phyloP scores from a whole-genome alignment of 768 basidiomycete genomes.

The Trametes villosa region DNA sequence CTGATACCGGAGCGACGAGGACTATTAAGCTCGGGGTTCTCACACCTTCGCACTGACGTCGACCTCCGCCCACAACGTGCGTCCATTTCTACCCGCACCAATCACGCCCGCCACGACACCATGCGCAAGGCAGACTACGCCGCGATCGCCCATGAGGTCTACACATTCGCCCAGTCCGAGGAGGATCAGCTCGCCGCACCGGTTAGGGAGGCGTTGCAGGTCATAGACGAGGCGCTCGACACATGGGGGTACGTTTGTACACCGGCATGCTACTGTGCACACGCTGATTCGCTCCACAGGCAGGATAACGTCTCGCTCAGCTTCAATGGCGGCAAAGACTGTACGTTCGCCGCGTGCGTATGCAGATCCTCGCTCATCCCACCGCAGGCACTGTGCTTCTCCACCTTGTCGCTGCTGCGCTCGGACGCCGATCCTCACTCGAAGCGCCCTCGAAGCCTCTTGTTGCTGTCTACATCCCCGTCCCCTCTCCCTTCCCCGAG shows the following conservation, averaged over 20 bases:
- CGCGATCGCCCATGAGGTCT: slow-evolving; percentile 61
- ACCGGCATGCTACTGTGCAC: background rate
- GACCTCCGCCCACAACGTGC: too few species aligned
- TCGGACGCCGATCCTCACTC: slow-evolving; percentile 53
- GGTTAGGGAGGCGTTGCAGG: slow-evolving; percentile 79
- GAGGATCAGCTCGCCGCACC: slow-evolving; percentile 58
- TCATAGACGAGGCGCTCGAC: slow-evolving; percentile 79
- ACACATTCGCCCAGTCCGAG: slow-evolving; percentile 56
- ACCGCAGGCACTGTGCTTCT: slow-evolving; percentile 90
- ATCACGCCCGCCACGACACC: background rate
- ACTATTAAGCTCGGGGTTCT: too few species aligned
- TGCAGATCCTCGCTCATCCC: too few species aligned
- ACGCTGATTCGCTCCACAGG: slow-evolving; percentile 50
- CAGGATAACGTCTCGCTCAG: slow-evolving; percentile 79
- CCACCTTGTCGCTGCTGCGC: slow-evolving; percentile 79
- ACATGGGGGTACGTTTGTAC: slow-evolving; percentile 72
- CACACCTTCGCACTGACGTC: too few species aligned
- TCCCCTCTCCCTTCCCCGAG: slow-evolving; percentile 82
- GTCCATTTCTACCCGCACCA: too few species aligned
- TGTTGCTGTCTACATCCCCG: slow-evolving; percentile 84
- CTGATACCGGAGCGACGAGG: too few species aligned
- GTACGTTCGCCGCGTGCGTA: too few species aligned
- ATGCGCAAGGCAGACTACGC: slow-evolving; percentile 50
- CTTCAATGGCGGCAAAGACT: slow-evolving; percentile 99
- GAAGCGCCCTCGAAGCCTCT: slow-evolving; percentile 49